Evolutionary conservation across 345 rosid species (phyloP).

Genomic region (Citrus glauca): DNA sequence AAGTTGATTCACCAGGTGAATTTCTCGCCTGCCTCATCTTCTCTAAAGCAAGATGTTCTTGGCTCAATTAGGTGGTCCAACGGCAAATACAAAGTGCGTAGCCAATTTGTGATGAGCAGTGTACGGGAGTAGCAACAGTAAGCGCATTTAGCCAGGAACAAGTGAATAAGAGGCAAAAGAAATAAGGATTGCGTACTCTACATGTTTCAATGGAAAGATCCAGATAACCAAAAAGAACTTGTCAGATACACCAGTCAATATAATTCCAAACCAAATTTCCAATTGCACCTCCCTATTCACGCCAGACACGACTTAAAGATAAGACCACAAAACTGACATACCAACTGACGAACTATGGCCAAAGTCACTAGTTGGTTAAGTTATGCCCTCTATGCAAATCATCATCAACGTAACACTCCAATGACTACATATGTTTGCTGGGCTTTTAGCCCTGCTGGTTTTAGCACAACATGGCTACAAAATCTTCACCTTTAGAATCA

Average conservation of each 20-base stretch:
- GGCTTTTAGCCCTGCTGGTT: not conserved
- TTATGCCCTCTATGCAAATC: not conserved
- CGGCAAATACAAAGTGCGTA: slow-evolving; percentile 44
- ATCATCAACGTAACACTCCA: not conserved
- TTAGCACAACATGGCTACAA: not conserved
- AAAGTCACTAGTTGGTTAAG: not conserved
- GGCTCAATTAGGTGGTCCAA: slow-evolving; percentile 61
- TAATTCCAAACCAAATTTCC: too few species aligned
- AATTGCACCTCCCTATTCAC: too few species aligned
- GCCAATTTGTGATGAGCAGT: slow-evolving; percentile 45
- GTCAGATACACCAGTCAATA: too few species aligned
- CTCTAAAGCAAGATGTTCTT: slow-evolving; percentile 36
- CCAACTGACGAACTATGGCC: not conserved
- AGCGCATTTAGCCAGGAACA: not conserved
- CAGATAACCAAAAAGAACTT: not conserved
- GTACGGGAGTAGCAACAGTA: not conserved
- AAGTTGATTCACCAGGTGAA: slow-evolving; percentile 30
- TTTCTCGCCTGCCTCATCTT: slow-evolving; percentile 27
- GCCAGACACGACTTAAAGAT: too few species aligned
- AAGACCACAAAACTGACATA: not conserved
- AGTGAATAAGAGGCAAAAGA: not conserved
- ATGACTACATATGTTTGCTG: not conserved
- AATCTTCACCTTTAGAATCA: not conserved
- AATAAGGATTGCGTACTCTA: too few species aligned
- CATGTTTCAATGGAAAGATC: not conserved